phyloP scores from a whole-genome alignment of 306 rosid species.

The Abrus pulchellus region DNA sequence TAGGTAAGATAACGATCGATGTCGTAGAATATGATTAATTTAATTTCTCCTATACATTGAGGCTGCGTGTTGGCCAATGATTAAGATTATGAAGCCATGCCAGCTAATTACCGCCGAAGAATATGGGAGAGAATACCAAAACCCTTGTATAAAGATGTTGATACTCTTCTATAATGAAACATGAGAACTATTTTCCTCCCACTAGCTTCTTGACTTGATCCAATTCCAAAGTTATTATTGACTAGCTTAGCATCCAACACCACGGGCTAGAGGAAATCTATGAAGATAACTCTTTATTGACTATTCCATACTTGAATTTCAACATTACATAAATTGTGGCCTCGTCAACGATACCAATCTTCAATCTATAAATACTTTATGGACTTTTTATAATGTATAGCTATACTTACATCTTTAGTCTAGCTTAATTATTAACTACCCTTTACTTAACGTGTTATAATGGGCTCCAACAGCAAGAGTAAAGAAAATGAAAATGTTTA shows the following conservation, averaged over 20 bases:
- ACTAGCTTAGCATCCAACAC: neutral
- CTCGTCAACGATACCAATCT: neutral
- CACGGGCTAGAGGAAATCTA: neutral
- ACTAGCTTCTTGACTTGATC: slow-evolving; percentile 4
- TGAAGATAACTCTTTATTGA: slow-evolving; percentile 8
- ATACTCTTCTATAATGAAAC: neutral
- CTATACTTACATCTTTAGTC: neutral
- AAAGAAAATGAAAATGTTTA: too few relatives aligned
- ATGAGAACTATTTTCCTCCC: neutral
- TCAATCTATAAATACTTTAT: neutral
- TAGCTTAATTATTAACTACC: neutral
- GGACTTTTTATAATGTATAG: neutral
- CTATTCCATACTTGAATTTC: neutral
- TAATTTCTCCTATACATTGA: neutral
- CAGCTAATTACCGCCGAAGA: slow-evolving; percentile 40
- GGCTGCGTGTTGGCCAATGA: slow-evolving; percentile 14
- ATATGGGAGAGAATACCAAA: slow-evolving; percentile 15
- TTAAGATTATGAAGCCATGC: neutral
- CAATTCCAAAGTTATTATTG: slow-evolving; percentile 25
- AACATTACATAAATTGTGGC: neutral
- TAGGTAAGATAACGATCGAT: neutral
- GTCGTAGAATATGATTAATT: neutral
- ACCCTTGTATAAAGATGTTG: neutral
- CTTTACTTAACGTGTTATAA: too few relatives aligned
- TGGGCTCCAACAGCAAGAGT: too few relatives aligned